Conservation (phyloP, 257 asterid genomes). For the Orobanche coerulescens region DNA sequence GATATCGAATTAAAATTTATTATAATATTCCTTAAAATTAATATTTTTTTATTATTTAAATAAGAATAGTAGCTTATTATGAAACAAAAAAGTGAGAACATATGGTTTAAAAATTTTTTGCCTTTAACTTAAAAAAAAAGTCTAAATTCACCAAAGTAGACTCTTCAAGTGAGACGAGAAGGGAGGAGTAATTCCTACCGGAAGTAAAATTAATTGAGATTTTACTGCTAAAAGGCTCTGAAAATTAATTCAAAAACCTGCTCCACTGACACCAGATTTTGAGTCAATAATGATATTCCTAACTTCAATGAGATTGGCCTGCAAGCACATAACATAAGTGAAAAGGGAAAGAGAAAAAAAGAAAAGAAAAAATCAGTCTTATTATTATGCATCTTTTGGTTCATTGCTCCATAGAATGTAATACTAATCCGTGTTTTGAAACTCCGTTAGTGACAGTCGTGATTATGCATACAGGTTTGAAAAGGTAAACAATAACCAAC, state of each 20-base stretch:
- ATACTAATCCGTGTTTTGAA: not conserved
- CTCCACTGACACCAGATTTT: slow-evolving; percentile 98
- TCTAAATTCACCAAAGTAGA: too few species aligned
- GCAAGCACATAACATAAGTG: slow-evolving; percentile 29
- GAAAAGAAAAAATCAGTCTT: not conserved
- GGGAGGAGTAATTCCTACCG: too few species aligned
- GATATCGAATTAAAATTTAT: too few species aligned
- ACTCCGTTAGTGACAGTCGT: not conserved
- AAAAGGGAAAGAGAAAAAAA: not conserved
- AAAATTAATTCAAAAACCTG: slow-evolving; percentile 48
- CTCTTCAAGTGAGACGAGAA: too few species aligned
- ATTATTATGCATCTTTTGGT: not conserved
- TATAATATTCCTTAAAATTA: too few species aligned
- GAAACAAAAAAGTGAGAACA: too few species aligned
- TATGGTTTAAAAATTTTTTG: too few species aligned
- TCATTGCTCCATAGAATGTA: not conserved
- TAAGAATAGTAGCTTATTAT: too few species aligned
- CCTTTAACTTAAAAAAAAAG: too few species aligned
- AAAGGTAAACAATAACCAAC: slow-evolving; percentile 29
- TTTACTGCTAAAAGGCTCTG: not conserved
- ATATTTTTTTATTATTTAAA: too few species aligned
- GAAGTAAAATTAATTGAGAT: not conserved
- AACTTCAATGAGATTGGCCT: slow-evolving; percentile 77
- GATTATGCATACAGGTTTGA: not conserved
- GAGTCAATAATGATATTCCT: slow-evolving; percentile 79